Evolutionary conservation across 2,329 filamentous ascomycete species (phyloP).

Genomic region (Mycocentrospora acerina): DNA sequence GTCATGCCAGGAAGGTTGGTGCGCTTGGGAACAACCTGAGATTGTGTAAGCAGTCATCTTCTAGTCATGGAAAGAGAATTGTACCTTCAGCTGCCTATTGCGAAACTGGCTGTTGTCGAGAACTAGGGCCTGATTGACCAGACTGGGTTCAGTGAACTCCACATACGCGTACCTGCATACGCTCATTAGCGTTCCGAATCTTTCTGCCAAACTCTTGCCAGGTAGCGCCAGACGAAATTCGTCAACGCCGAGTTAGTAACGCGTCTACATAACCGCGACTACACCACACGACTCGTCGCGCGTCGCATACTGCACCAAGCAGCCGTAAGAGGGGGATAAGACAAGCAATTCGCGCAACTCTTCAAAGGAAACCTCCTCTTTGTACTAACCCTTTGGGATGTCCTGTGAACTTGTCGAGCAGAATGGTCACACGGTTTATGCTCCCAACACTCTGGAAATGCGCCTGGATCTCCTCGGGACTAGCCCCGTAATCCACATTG

Average conservation of each 20-base stretch:
- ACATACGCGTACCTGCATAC: conserved; percentile 90
- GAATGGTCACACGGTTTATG: conserved; percentile 96
- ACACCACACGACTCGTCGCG: conserved; percentile 5
- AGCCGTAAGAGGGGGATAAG: neutral
- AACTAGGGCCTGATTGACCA: conserved; percentile 90
- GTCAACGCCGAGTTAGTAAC: neutral
- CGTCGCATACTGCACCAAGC: conserved; percentile 1
- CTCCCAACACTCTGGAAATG: conserved; percentile 97
- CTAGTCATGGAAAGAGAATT: neutral
- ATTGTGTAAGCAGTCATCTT: conserved; percentile 17
- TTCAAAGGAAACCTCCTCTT: conserved; percentile 43
- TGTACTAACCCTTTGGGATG: conserved; percentile 93
- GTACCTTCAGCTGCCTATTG: conserved; percentile 90
- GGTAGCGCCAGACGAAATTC: conserved; percentile 50
- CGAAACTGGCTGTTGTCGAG: conserved; percentile 97
- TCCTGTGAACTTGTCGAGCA: conserved; percentile 97
- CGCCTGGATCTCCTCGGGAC: conserved; percentile 95
- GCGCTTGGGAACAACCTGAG: conserved; percentile 83
- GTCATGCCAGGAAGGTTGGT: conserved; percentile 96
- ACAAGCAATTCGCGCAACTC: conserved; percentile 3
- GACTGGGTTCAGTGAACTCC: conserved; percentile 90
- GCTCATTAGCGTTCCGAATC: conserved; percentile 55
- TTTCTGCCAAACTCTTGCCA: conserved; percentile 57
- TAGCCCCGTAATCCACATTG: conserved; percentile 96
- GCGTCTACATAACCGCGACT: conserved; percentile 1